Evolutionary conservation across 768 basidiomycete species (phyloP), one percentile per base, ranked within the genome.

Genomic region (Mycena leptocephala): DNA sequence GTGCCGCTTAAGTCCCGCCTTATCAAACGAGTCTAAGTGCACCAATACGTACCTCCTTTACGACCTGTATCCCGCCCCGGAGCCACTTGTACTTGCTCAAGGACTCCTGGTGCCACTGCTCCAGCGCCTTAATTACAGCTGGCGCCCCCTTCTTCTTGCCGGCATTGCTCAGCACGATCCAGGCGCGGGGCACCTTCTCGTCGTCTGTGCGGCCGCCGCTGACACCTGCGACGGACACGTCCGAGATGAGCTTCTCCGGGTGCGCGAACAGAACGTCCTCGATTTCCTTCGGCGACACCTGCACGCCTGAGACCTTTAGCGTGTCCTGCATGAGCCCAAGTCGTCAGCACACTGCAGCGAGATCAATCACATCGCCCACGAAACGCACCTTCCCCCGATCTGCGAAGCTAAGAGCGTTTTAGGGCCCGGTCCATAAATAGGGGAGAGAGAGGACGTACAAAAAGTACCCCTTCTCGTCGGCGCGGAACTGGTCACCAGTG

Each of bases 251-350:
- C 22, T 85, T 85, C 10, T 88, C 88, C 0, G 95, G 93, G 46
- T 96, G 91, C 0, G 86, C 87, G 24, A 93, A 87, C 2, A 96
- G 84, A 28, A 88, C 89, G 32, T 91, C 87, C 81, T 96, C 95
- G 65, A 96, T 93, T 81, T 96, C 95, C 22, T 90, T 89, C 0
- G 95, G 95, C 0, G 95, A 95, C 0, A 96, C 95, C 83, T 96
- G 95, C 62, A 87, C 87, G 5, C 95, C 95, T 0, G 94, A 95
- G 3, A 96, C 89, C 81, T 96, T 96, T 26, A 96, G 87, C 0
- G 92, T 95, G 80, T 96, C 95, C 92, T 95, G 62, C 28, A 59
- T 46, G 43, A 13, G 43, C 63, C 16, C 26, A 14, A 4, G 24
- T n/a, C 39, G 14, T 71, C 63, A 72, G 62, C 55, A 33, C 30